Evolutionary conservation across 2,329 filamentous ascomycete species (phyloP).

Genomic region (Immersiporthe knoxdaviesiana): DNA sequence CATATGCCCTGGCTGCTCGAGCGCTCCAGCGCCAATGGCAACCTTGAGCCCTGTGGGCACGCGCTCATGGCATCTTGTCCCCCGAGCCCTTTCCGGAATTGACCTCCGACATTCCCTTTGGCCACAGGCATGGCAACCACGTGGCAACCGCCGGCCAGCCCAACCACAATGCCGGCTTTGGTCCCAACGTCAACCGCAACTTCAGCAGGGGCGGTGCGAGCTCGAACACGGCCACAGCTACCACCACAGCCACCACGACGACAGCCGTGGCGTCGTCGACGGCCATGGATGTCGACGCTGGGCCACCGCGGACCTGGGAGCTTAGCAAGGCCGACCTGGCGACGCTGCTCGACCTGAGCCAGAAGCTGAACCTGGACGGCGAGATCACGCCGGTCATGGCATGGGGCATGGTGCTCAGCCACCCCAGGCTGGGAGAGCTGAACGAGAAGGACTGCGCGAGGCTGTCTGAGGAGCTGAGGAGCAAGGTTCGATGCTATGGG

Average conservation of each 20-base stretch:
- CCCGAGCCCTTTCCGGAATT: slow-evolving; percentile 63
- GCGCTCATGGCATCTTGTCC: slow-evolving; percentile 93
- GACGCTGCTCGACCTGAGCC: slow-evolving; percentile 83
- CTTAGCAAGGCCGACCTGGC: slow-evolving; percentile 75
- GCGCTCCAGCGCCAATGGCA: slow-evolving; percentile 59
- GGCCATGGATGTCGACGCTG: slow-evolving; percentile 17
- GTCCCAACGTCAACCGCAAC: slow-evolving; percentile 28
- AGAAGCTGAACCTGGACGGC: slow-evolving; percentile 79
- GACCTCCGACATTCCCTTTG: slow-evolving; percentile 57
- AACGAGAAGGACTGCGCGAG: slow-evolving; percentile 69
- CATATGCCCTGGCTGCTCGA: slow-evolving; percentile 81
- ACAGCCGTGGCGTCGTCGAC: background rate
- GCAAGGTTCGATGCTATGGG: slow-evolving; percentile 93
- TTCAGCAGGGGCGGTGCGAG: slow-evolving; percentile 17
- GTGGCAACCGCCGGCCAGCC: slow-evolving; percentile 28
- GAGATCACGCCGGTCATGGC: slow-evolving; percentile 97
- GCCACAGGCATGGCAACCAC: slow-evolving; percentile 45
- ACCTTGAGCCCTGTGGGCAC: slow-evolving; percentile 75
- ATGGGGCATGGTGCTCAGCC: slow-evolving; percentile 78
- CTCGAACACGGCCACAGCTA: background rate
- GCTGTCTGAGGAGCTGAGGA: slow-evolving; percentile 73
- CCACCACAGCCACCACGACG: background rate
- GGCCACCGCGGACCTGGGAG: slow-evolving; percentile 73
- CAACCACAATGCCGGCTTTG: slow-evolving; percentile 9
- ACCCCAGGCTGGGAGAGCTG: slow-evolving; percentile 70